Conservation (phyloP, 305 asterid genomes). For the Solanum aculeatissimum region DNA sequence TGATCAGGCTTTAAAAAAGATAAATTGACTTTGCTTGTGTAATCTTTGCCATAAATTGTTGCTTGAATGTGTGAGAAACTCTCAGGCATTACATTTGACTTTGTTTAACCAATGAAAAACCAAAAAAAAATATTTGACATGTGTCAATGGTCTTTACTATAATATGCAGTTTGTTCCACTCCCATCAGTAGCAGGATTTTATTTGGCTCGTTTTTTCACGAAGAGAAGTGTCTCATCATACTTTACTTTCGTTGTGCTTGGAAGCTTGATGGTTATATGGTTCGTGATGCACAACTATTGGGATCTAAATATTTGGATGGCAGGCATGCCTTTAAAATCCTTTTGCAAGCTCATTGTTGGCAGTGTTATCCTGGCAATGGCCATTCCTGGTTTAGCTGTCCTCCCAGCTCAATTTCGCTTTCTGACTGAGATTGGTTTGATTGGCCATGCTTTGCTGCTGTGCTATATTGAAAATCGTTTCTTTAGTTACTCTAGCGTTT, state of each 20-base stretch:
- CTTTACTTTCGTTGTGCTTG: conserved; percentile 78
- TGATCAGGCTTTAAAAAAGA: not conserved
- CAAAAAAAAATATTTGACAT: not conserved
- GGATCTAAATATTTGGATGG: conserved; percentile 98
- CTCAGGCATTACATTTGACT: not conserved
- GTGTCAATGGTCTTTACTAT: conserved; percentile 1
- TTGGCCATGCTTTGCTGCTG: conserved; percentile 74
- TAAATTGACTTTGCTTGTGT: not conserved
- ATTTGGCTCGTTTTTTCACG: conserved; percentile 91
- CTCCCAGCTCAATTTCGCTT: conserved; percentile 75
- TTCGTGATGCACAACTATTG: conserved; percentile 95
- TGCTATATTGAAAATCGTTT: conserved; percentile 84
- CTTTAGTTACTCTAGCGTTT: conserved; percentile 74
- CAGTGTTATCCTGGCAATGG: conserved; percentile 79
- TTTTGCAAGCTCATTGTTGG: conserved; percentile 97
- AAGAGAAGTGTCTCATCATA: conserved; percentile 83
- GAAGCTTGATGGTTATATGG: conserved; percentile 95
- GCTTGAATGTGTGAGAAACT: not conserved
- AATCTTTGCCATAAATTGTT: not conserved
- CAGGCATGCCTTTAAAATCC: conserved; percentile 95
- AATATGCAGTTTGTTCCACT: conserved; percentile 85
- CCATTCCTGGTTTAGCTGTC: conserved; percentile 91
- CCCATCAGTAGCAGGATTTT: conserved; percentile 87
- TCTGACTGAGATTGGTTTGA: conserved; percentile 75
- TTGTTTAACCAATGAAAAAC: not conserved